These are phyloP conservation scores for Bipolaris sorokiniana DNA, from an alignment of 2,329 filamentous ascomycete species.

Conservation along the genomic window DNA sequence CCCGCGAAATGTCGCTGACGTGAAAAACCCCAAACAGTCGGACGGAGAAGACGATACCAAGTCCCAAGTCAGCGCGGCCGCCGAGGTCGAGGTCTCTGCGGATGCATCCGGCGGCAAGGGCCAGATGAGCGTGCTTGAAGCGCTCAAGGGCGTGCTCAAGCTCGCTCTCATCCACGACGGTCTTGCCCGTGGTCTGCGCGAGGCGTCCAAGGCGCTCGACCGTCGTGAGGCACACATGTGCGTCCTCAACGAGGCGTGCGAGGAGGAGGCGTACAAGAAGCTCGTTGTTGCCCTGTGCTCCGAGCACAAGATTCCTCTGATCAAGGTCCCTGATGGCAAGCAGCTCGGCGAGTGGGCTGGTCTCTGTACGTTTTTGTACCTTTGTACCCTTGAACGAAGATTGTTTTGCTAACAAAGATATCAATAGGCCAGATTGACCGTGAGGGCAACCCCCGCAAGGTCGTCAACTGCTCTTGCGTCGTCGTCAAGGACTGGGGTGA, in stretches of 20 bases:
- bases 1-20: conserved; percentile 21
- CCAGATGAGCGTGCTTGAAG: conserved; percentile 97
- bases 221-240: conserved; percentile 99
- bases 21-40: conserved; percentile 66
- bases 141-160: conserved; percentile 98
- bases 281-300: conserved; percentile 97
- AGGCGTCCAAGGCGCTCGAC: conserved; percentile 98
- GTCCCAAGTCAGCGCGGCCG: conserved; percentile 75
- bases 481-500: conserved; percentile 99
- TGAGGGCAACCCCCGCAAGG: conserved; percentile 99
- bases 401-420: conserved; percentile 20
- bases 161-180: conserved; percentile 99
- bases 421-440: conserved; percentile 89
- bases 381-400: no score
- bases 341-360: conserved; percentile 99
- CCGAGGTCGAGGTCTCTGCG: conserved; percentile 95
- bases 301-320: conserved; percentile 99
- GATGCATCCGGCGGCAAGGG: conserved; percentile 79
- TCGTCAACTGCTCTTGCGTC: conserved; percentile 99
- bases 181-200: conserved; percentile 95
- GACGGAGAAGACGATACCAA: conserved; percentile 99
- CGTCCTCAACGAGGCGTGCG: conserved; percentile 99
- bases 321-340: conserved; percentile 99
- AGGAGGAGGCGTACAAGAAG: conserved; percentile 99
- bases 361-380: conserved; percentile 96